Percentiles rank a stretch among this genome's conserved stretches.
Conservation (phyloP, 371 early-diverging fungal genomes). For the Nosema granulosis region DNA sequence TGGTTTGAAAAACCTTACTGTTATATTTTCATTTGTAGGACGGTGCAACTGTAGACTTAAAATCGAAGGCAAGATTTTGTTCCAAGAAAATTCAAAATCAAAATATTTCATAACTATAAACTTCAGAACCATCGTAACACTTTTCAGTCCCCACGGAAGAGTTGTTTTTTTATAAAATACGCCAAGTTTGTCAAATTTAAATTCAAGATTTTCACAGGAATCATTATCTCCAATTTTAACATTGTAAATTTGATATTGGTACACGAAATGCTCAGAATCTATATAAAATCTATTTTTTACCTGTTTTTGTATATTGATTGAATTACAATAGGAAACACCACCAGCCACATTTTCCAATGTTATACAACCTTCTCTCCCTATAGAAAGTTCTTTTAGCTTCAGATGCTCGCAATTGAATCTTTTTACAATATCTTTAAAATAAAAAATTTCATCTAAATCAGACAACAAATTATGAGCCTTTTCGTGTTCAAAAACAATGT, state of each 20-base stretch:
- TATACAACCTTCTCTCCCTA: too few relatives aligned
- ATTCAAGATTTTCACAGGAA: not conserved
- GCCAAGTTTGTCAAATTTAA: not conserved
- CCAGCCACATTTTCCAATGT: too few relatives aligned
- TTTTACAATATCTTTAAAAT: too few relatives aligned
- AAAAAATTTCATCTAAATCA: too few relatives aligned
- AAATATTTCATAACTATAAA: not conserved
- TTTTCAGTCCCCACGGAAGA: not conserved
- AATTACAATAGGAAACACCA: too few relatives aligned
- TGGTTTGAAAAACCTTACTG: too few relatives aligned
- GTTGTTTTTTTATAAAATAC: not conserved
- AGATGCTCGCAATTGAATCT: too few relatives aligned
- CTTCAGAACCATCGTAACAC: not conserved
- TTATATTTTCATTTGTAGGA: not conserved
- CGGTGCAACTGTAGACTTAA: not conserved
- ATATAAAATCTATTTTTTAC: too few relatives aligned
- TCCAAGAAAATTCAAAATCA: not conserved
- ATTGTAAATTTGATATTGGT: not conserved
- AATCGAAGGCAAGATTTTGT: not conserved
- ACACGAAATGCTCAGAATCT: not conserved
- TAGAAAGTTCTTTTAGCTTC: too few relatives aligned
- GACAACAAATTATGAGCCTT: too few relatives aligned
- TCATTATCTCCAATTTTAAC: not conserved
- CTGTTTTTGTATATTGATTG: too few relatives aligned
- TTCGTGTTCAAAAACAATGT: too few relatives aligned